phyloP scores from a whole-genome alignment of 805 yeast species.

The Komagataella mondaviorum region DNA sequence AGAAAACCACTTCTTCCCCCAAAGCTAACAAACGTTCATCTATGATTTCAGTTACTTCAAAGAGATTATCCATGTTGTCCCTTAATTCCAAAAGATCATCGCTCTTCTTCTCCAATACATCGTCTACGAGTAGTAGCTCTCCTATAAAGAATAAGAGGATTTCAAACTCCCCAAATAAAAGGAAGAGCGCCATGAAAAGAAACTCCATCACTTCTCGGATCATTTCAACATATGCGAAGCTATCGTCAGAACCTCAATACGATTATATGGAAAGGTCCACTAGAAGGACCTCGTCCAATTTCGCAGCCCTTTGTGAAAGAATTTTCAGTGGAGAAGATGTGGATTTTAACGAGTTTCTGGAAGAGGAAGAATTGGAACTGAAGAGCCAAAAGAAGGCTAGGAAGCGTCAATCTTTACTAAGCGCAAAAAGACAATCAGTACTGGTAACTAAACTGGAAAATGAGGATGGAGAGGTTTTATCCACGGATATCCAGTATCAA shows the following conservation, averaged over 20 bases:
- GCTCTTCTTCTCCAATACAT: not conserved
- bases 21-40: conserved; percentile 1
- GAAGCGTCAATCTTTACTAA: conserved; percentile 1
- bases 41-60: conserved; percentile 1
- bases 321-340: conserved; percentile 61
- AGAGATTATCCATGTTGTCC: conserved; percentile 8
- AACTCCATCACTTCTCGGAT: conserved; percentile 62
- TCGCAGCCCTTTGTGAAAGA: conserved; percentile 66
- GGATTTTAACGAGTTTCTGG: conserved; percentile 30
- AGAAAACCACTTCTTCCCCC: conserved; percentile 12
- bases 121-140: conserved; percentile 18
- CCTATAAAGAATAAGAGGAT: conserved; percentile 12
- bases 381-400: conserved; percentile 5
- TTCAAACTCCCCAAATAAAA: conserved; percentile 5
- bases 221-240: conserved; percentile 59
- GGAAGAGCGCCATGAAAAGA: conserved; percentile 29
- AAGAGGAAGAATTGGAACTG: conserved; percentile 18
- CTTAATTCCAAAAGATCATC: conserved; percentile 13
- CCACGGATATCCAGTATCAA: conserved; percentile 2
- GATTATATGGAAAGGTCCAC: conserved; percentile 61
- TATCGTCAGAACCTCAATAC: conserved; percentile 53
- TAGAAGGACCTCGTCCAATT: conserved; percentile 63
- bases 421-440: not conserved
- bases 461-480: not conserved
- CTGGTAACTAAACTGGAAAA: not conserved